Base-by-base conservation (phyloP, 1,139 yeast species). In the Geotrichum klebahnii region DNA sequence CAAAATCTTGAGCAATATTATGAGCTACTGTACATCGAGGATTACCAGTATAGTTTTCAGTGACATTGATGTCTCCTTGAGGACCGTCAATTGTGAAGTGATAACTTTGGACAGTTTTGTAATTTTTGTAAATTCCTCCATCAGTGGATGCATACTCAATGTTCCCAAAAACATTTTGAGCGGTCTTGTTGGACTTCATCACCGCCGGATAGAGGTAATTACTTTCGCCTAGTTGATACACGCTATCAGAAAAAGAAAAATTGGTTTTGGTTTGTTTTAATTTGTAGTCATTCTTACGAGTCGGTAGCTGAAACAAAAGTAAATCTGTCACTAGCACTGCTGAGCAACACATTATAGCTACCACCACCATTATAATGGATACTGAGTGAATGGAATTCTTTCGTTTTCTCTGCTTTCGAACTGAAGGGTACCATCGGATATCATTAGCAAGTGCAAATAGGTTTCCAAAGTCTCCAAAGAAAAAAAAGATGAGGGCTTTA, bases 381-480 rank as follows among this genome's bases (percentile, higher is more conserved):
- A n/a, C 9, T 6, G n/a, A 2, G 3, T 17, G 3, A 5, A 40
- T 29, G 9, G 23, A 16, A 5, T 9, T 29, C n/a, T n/a, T 19
- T 2, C 17, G 10, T 2, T 34, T 5, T n/a, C 44, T 24, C 19
- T 23, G 16, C n/a, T 40, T 28, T 10, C 35, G 22, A 12, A 31
- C 44, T 10, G 44, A 31, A 5, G 35, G 35, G 22, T 9, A 29
- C 44, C 44, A 40, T 19, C 44, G 35, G 17, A 29, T 17, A 28
- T 40, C 44, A 2, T 16, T 40, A 2, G 36, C 35, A 2, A 40
- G 36, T 8, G 44, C 35, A 29, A 31, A 10, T 5, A 40, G 26
- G 35, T 40, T 40, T 8, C 36, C 35, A 29, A 40, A 40, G 16
- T 40, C 26, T 8, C 44, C 34, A 40, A 29, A 40, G 35, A 40